A percentile compares a stretch with the other conserved stretches of the same genome.
Conservation (phyloP, 768 basidiomycete species). For the Chiua virens region DNA sequence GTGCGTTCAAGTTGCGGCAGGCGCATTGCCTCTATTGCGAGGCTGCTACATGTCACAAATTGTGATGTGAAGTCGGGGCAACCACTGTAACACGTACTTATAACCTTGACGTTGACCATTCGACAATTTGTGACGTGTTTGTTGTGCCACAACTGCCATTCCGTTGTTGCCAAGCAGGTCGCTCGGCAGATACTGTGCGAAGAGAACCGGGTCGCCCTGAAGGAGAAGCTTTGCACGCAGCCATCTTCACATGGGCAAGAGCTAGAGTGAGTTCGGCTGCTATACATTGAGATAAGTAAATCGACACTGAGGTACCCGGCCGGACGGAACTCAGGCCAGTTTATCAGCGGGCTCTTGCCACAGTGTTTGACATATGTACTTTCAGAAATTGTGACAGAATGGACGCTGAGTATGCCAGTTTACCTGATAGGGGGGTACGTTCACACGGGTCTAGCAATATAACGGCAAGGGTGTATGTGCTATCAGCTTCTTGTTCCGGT, state of each 20-base stretch:
- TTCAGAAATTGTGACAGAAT: neutral
- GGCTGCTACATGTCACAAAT: neutral
- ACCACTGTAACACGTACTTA: neutral
- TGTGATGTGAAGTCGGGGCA: slow-evolving; percentile 1
- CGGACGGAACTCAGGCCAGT: neutral
- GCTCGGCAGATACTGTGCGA: neutral
- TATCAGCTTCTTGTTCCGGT: slow-evolving; percentile 1
- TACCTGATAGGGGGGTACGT: slow-evolving; percentile 13
- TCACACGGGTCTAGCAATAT: slow-evolving; percentile 24
- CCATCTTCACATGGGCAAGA: neutral
- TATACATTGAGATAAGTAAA: no score
- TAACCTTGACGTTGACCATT: neutral
- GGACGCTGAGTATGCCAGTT: neutral
- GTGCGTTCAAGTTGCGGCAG: neutral
- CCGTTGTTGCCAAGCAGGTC: slow-evolving; percentile 2
- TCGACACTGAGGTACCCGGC: no score
- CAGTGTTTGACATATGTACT: slow-evolving; percentile 7
- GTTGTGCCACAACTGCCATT: neutral
- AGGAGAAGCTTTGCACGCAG: no score
- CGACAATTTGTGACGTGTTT: neutral
- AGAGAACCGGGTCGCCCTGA: no score
- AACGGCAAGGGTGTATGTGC: slow-evolving; percentile 1
- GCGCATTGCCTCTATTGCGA: neutral
- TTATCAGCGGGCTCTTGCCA: slow-evolving; percentile 12
- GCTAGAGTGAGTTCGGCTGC: no score